These are phyloP conservation scores for Scedosporium apiospermum DNA, from an alignment of 2,329 filamentous ascomycete genomes.

Conservation along the genomic window DNA sequence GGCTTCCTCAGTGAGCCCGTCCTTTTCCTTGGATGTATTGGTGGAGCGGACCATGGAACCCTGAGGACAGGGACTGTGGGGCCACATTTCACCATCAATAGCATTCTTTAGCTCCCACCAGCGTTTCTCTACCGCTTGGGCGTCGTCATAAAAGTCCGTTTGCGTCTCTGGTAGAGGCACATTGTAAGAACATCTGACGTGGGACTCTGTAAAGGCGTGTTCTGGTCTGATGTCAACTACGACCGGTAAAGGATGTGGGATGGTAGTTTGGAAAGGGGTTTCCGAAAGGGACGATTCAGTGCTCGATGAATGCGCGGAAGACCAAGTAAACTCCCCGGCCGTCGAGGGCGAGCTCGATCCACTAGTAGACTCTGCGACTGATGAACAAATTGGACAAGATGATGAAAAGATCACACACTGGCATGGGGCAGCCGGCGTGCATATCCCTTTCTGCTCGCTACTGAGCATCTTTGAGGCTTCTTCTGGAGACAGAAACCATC, in stretches of 20 bases:
- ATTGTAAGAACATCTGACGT: background rate
- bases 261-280: background rate
- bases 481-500: background rate
- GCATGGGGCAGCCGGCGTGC: background rate
- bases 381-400: background rate
- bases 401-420: background rate
- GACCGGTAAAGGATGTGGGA: background rate
- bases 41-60: background rate
- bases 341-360: background rate
- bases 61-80: background rate
- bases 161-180: background rate
- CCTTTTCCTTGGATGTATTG: too few species aligned
- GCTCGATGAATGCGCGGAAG: background rate
- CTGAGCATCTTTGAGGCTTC: background rate
- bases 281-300: background rate
- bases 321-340: background rate
- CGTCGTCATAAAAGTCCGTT: background rate
- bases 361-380: background rate
- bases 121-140: background rate
- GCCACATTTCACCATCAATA: background rate
- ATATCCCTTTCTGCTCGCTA: background rate
- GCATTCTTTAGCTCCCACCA: background rate
- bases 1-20: background rate
- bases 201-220: background rate
- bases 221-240: background rate